Base-by-base conservation (phyloP, 2,329 filamentous ascomycete species). In the Penicillium frequentans region DNA sequence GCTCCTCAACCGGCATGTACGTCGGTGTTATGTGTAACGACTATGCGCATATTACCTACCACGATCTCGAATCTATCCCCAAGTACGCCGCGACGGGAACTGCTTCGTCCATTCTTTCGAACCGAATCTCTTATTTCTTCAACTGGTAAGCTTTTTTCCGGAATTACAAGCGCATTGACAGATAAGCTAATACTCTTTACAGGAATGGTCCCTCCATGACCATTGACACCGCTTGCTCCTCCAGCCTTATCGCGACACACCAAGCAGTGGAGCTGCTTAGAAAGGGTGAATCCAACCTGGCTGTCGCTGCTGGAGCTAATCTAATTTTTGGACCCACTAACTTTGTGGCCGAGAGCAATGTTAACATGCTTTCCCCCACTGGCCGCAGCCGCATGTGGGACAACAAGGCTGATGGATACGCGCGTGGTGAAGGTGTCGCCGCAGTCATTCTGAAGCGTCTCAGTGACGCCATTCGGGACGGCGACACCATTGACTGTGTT, bases 391-490 rank as follows among this genome's bases (percentile, higher is more conserved):
- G 75, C 52, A 80, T 73, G 65, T 79, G 71, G 66, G 75, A 78
- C 62, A 65, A 62, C 1, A 65, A 61, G 1, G 82, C 78, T 0
- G 68, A 82, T 60, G 82, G 80, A 14, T 81, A 73, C 68, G 78
- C 70, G 21, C 75, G 82, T 1, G 81, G 79, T 42, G 84, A 86
- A 52, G 82, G 82, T 3, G 65, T 82, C 14, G 76, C 75, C 0
- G 68, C 73, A 0, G 57, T 86, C 0, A 67, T 85, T 0, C 55
- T 86, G 0, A 86, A 86, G 65, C 71, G 66, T 1, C 64, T 85
- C 0, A 66, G 63, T 3, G 65, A 75, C 1, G 84, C 84, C 0
- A 49, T 85, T 3, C 64, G 49, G 1, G 76, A 81, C 59, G 72
- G 71, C 2, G 77, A 81, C 51, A 58, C 69, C 5, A 75, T 82